A percentile compares a stretch with the other conserved stretches of the same genome.
Conservation (phyloP, 345 rosid genomes). For the Limnanthes douglasii region DNA sequence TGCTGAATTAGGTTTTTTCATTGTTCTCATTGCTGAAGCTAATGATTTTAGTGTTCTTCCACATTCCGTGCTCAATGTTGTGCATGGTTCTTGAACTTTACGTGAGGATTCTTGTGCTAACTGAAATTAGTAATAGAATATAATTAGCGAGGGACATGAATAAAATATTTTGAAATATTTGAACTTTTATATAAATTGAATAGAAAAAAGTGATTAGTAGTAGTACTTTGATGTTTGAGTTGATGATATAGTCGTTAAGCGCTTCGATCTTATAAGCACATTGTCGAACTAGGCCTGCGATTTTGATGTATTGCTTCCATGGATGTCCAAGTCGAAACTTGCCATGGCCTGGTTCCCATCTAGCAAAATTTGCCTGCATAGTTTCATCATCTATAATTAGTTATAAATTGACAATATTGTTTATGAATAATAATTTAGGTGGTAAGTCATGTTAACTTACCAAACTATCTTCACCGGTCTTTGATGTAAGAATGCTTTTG, state of each 20-base stretch:
- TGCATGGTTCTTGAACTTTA: conserved; percentile 30
- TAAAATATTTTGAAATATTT: not conserved
- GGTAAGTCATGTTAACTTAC: too few relatives aligned
- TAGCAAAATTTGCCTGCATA: conserved; percentile 74
- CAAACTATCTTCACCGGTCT: conserved; percentile 45
- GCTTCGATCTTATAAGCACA: conserved; percentile 66
- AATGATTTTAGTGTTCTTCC: conserved; percentile 42
- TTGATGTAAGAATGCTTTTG: conserved; percentile 40
- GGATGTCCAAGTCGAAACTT: conserved; percentile 56
- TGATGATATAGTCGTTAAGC: conserved; percentile 29
- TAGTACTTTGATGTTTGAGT: conserved; percentile 31
- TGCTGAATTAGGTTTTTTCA: conserved; percentile 27
- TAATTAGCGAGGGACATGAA: not conserved
- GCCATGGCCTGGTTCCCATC: conserved; percentile 85
- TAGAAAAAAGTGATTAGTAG: not conserved
- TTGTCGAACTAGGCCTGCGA: conserved; percentile 50
- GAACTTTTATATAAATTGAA: not conserved
- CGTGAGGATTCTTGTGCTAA: conserved; percentile 23
- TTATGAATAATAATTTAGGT: too few relatives aligned
- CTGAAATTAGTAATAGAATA: conserved; percentile 19
- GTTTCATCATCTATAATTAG: too few relatives aligned
- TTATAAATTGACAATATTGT: too few relatives aligned
- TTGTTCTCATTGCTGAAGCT: conserved; percentile 35
- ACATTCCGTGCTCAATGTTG: conserved; percentile 26
- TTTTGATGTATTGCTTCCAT: conserved; percentile 54